Evolutionary conservation across 768 basidiomycete species (phyloP).

Genomic region (Russula sp.): DNA sequence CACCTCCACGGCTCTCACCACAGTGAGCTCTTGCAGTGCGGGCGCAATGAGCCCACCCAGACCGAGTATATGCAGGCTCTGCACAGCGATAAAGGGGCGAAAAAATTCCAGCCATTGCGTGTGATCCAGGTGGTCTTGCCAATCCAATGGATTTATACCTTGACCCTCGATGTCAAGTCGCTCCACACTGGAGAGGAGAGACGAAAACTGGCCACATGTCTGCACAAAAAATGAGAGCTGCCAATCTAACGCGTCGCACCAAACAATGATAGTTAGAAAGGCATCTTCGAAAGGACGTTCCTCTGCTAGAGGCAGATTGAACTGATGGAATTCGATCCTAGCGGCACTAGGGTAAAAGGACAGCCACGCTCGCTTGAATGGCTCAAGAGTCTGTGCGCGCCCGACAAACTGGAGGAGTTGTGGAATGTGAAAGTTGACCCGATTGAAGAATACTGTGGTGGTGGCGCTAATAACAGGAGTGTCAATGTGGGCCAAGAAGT

Average conservation of each 20-base stretch:
- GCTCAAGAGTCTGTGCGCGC: background rate
- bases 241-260: too few relatives aligned
- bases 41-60: too few relatives aligned
- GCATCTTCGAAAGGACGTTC: background rate
- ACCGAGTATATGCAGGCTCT: too few relatives aligned
- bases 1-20: too few relatives aligned
- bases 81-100: too few relatives aligned
- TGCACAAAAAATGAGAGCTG: background rate
- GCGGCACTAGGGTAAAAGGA: too few relatives aligned
- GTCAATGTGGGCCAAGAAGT: background rate
- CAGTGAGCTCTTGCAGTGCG: too few relatives aligned
- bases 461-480: background rate
- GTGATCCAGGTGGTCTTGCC: background rate
- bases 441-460: background rate
- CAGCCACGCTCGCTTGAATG: background rate
- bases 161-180: background rate
- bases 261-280: too few relatives aligned
- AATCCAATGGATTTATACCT: too few relatives aligned
- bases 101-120: background rate
- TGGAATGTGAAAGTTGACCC: background rate
- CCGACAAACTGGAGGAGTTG: background rate
- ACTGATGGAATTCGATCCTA: too few relatives aligned
- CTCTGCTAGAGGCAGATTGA: too few relatives aligned
- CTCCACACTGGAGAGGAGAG: background rate
- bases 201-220: background rate